These are phyloP conservation scores for Xylariaceae sp. DNA, from an alignment of 2,329 filamentous ascomycete genomes.

Conservation along the genomic window DNA sequence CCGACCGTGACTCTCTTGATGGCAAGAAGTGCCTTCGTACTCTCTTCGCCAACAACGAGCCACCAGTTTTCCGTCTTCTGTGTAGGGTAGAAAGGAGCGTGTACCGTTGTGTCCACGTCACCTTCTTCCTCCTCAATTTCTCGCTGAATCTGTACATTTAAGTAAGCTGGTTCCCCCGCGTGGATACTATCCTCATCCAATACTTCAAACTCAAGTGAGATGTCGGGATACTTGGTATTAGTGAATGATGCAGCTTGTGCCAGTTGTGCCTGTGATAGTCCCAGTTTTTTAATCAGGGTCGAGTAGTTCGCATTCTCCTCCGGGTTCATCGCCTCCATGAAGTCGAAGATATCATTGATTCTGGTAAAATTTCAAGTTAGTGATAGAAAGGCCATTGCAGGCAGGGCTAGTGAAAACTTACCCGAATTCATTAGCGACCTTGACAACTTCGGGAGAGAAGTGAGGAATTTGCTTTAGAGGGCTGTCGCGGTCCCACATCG, in stretches of 20 bases:
- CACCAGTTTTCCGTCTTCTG: conserved; percentile 99
- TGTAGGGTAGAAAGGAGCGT: conserved; percentile 88
- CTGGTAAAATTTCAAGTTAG: conserved; percentile 39
- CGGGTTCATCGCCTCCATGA: conserved; percentile 98
- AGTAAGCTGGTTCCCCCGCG: conserved; percentile 74
- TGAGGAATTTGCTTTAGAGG: conserved; percentile 97
- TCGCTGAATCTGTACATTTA: conserved; percentile 80
- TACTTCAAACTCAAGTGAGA: conserved; percentile 85
- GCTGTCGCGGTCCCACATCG: conserved; percentile 97
- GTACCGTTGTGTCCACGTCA: conserved; percentile 76
- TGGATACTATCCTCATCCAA: conserved; percentile 75
- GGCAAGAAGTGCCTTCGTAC: conserved; percentile 77
- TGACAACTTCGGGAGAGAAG: conserved; percentile 78
- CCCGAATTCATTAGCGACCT: conserved; percentile 74
- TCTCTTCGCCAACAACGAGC: conserved; percentile 92
- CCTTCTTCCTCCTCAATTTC: conserved; percentile 68
- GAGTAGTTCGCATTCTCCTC: conserved; percentile 82
- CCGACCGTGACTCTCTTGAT: conserved; percentile 94
- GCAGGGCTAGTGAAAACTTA: conserved; percentile 41
- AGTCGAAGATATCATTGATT: conserved; percentile 92
- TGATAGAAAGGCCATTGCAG: not conserved
- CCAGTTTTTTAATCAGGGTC: conserved; percentile 70
- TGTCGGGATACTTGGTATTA: conserved; percentile 92
- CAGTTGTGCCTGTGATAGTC: conserved; percentile 75
- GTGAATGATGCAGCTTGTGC: conserved; percentile 90